Percentiles rank a stretch among this genome's conserved stretches.
Evolutionary conservation across 495 filamentous ascomycete genomes (phyloP).

Genomic region (Penicillium odoratum): DNA sequence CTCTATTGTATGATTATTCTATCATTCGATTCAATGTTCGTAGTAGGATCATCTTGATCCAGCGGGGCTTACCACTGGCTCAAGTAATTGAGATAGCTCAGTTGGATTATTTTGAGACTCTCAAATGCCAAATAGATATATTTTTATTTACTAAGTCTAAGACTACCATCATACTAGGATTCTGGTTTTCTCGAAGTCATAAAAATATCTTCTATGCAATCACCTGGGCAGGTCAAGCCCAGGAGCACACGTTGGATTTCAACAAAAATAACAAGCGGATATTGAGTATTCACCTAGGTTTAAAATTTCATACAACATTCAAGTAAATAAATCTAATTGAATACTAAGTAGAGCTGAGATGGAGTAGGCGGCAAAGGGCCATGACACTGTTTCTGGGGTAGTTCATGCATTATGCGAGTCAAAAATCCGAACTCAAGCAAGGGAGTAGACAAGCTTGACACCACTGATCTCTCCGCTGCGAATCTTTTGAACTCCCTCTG

Average conservation of each 20-base stretch:
- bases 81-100: too few relatives aligned
- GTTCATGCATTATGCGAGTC: background rate
- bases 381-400: background rate
- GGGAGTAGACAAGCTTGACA: slow-evolving; percentile 24
- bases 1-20: too few relatives aligned
- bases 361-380: background rate
- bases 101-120: too few relatives aligned
- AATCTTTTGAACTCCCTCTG: slow-evolving; percentile 26
- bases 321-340: background rate
- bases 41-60: too few relatives aligned
- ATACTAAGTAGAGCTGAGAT: background rate
- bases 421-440: background rate
- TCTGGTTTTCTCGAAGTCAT: too few relatives aligned
- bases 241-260: background rate
- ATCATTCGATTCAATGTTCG: too few relatives aligned
- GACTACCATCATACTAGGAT: too few relatives aligned
- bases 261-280: background rate
- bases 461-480: slow-evolving; percentile 13
- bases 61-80: too few relatives aligned
- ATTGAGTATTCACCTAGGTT: background rate
- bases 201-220: background rate
- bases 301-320: background rate
- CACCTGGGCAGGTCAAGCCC: background rate
- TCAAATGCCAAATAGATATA: too few relatives aligned
- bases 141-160: too few relatives aligned